Percentiles rank a stretch among this genome's conserved stretches.
phyloP scores from a whole-genome alignment of 23 red algal species.

The Porphyridium purpureum region DNA sequence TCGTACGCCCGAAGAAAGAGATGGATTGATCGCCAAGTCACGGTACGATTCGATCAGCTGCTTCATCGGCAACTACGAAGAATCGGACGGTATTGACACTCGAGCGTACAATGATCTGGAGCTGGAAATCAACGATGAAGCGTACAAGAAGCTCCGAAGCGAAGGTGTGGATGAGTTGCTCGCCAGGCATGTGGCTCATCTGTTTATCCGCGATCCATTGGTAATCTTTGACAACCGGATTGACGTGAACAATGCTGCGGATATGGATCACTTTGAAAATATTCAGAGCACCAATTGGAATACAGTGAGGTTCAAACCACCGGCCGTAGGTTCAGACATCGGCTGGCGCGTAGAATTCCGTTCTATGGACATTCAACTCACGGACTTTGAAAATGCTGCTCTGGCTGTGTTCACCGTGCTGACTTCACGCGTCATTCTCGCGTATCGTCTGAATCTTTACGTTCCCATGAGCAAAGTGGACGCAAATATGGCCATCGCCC shows the following conservation, averaged over 20 bases:
- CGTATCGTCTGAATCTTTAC: slow-evolving; percentile 96
- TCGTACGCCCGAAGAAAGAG: slow-evolving; percentile 43
- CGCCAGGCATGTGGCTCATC: slow-evolving; percentile 83
- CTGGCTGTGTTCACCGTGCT: slow-evolving; percentile 93
- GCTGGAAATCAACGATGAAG: slow-evolving; percentile 35
- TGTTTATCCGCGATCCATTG: slow-evolving; percentile 90
- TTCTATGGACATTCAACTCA: slow-evolving; percentile 75
- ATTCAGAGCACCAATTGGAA: slow-evolving; percentile 99
- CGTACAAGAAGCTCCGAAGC: slow-evolving; percentile 29
- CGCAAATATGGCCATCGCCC: slow-evolving; percentile 75
- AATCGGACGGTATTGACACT: slow-evolving; percentile 15
- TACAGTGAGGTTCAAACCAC: slow-evolving; percentile 95
- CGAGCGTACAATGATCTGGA: slow-evolving; percentile 73
- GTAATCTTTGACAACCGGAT: slow-evolving; percentile 72
- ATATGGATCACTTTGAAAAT: slow-evolving; percentile 93
- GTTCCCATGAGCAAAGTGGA: slow-evolving; percentile 86
- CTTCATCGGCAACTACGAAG: slow-evolving; percentile 55
- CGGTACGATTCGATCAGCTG: slow-evolving; percentile 88
- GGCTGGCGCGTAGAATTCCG: slow-evolving; percentile 89
- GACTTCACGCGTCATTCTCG: slow-evolving; percentile 83
- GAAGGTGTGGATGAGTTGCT: slow-evolving; percentile 80
- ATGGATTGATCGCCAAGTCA: slow-evolving; percentile 41
- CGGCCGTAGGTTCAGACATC: slow-evolving; percentile 42
- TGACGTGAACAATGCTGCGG: slow-evolving; percentile 34
- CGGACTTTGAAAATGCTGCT: slow-evolving; percentile 99